phyloP scores from a whole-genome alignment of 2,329 filamentous ascomycete genomes.

The Monilinia laxa region DNA sequence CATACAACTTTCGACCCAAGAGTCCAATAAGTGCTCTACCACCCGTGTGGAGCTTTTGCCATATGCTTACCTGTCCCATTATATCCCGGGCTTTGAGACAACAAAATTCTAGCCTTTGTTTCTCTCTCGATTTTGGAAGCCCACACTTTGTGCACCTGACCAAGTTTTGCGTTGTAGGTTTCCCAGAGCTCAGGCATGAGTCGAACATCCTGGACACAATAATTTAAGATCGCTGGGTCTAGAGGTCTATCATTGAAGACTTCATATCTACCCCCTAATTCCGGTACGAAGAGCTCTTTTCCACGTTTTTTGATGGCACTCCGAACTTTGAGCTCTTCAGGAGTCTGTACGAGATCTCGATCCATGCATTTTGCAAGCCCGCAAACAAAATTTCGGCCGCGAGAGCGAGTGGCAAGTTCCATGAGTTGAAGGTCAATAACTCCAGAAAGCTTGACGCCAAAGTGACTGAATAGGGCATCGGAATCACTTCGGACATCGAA shows the following conservation, averaged over 20 bases:
- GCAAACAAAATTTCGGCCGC: conserved; percentile 33
- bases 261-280: conserved; percentile 46
- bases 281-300: conserved; percentile 43
- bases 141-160: background rate
- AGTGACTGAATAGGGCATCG: conserved; percentile 52
- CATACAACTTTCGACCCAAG: background rate
- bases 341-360: conserved; percentile 30
- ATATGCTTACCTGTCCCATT: conserved; percentile 21
- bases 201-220: conserved; percentile 50
- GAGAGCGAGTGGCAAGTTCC: conserved; percentile 46
- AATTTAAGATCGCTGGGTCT: conserved; percentile 42
- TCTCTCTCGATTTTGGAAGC: conserved; percentile 15
- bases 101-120: conserved; percentile 18
- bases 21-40: background rate
- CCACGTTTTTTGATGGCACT: conserved; percentile 43
- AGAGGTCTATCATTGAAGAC: conserved; percentile 52
- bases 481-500: conserved; percentile 61
- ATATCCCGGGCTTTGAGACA: conserved; percentile 17
- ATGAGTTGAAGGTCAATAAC: conserved; percentile 57
- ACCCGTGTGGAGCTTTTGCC: conserved; percentile 14
- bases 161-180: conserved; percentile 36
- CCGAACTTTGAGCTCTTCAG: conserved; percentile 37
- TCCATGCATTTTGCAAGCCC: conserved; percentile 46
- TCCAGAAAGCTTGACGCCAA: conserved; percentile 45
- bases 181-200: conserved; percentile 44